Evolutionary conservation across 78 protist genomes (phyloP).

Genomic region (Cavenderia fasciculata): DNA sequence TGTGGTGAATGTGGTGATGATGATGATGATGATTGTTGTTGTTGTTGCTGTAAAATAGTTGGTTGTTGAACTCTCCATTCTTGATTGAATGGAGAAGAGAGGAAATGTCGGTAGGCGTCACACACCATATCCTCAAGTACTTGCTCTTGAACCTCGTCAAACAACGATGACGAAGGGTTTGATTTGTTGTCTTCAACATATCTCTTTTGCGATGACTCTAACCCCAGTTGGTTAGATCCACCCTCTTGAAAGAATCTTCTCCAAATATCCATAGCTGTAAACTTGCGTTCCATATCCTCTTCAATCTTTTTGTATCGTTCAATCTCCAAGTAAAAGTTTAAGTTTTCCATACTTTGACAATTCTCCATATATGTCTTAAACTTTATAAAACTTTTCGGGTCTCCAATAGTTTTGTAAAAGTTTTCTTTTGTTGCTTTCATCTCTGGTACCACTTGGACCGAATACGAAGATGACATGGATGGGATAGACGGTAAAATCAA

Average conservation of each 20-base stretch:
- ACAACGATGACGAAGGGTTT: background rate
- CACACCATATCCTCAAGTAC: slow-evolving; percentile 59
- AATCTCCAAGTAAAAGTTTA: slow-evolving; percentile 44
- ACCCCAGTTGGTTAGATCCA: slow-evolving; percentile 15
- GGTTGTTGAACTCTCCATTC: slow-evolving; percentile 43
- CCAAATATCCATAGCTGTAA: slow-evolving; percentile 51
- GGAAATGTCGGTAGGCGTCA: slow-evolving; percentile 47
- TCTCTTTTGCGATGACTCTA: slow-evolving; percentile 9
- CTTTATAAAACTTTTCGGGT: slow-evolving; percentile 14
- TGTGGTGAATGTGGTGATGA: background rate
- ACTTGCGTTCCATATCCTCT: background rate
- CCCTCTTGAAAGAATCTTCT: slow-evolving; percentile 51
- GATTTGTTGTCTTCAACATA: background rate
- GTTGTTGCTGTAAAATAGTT: no score
- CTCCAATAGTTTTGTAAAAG: slow-evolving; percentile 27
- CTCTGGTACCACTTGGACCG: slow-evolving; percentile 50
- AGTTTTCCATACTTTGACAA: slow-evolving; percentile 34
- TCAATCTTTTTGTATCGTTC: slow-evolving; percentile 37
- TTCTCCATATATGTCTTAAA: slow-evolving; percentile 40
- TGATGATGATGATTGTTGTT: background rate
- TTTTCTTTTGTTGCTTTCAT: slow-evolving; percentile 65
- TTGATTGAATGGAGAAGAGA: slow-evolving; percentile 48
- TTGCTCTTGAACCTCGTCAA: slow-evolving; percentile 46
- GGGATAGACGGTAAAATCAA: no score
- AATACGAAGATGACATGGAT: no score